phyloP scores from a whole-genome alignment of 257 asterid genomes.

The Phtheirospermum japonicum region DNA sequence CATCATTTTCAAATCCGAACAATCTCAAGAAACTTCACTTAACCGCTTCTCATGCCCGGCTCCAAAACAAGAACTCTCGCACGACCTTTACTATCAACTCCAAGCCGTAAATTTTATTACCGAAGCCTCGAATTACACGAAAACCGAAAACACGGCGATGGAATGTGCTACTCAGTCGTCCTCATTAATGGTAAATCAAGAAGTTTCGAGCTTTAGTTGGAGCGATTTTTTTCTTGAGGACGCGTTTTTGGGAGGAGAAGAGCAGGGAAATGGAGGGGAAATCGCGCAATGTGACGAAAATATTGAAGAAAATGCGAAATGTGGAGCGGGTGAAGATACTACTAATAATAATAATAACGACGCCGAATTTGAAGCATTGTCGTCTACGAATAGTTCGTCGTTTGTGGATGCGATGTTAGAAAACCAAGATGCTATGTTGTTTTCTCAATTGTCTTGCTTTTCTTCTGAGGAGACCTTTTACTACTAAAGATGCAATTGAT shows the following conservation, averaged over 20 bases:
- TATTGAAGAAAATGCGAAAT: background rate
- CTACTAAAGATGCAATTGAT: conserved; percentile 18
- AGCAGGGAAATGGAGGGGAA: background rate
- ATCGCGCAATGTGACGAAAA: background rate
- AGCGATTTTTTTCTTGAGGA: conserved; percentile 79
- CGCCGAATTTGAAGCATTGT: conserved; percentile 31
- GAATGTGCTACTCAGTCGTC: background rate
- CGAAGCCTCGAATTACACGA: conserved; percentile 31
- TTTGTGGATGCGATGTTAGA: conserved; percentile 79
- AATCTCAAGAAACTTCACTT: background rate
- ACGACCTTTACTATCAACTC: conserved; percentile 55
- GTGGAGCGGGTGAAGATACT: too few relatives aligned
- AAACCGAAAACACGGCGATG: background rate
- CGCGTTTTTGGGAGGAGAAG: conserved; percentile 25
- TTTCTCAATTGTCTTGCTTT: conserved; percentile 48
- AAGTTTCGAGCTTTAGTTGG: conserved; percentile 48
- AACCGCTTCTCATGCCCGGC: background rate
- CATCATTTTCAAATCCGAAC: conserved; percentile 29
- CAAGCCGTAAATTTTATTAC: conserved; percentile 60
- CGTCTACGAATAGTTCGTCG: conserved; percentile 40
- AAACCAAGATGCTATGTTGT: conserved; percentile 64
- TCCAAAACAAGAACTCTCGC: background rate
- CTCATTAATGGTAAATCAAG: conserved; percentile 29
- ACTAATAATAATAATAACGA: background rate
- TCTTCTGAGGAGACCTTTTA: conserved; percentile 62